Conservation (phyloP, 2,329 filamentous ascomycete species). For the Arachnomyces sp. region DNA sequence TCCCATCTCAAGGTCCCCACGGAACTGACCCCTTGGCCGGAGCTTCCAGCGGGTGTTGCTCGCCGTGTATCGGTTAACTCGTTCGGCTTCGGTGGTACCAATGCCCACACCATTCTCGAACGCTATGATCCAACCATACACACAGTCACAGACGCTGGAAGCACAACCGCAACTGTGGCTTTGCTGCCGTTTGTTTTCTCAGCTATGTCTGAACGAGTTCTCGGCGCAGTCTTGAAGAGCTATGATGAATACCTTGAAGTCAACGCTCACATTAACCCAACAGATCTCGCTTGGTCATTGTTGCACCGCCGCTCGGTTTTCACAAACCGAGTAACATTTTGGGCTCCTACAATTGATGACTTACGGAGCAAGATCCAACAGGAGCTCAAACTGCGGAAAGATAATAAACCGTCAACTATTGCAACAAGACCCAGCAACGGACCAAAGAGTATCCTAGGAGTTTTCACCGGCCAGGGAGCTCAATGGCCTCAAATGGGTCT, state of each 20-base stretch:
- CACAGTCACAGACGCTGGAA: slow-evolving; percentile 18
- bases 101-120: slow-evolving; percentile 12
- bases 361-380: slow-evolving; percentile 2
- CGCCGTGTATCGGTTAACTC: slow-evolving; percentile 8
- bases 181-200: slow-evolving; percentile 6
- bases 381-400: background rate
- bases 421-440: background rate
- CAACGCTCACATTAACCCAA: background rate
- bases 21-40: slow-evolving; percentile 14
- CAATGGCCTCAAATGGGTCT: background rate
- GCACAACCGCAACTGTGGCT: background rate
- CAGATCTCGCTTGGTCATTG: slow-evolving; percentile 2
- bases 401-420: background rate
- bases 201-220: slow-evolving; percentile 3
- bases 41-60: slow-evolving; percentile 1
- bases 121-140: slow-evolving; percentile 26
- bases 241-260: slow-evolving; percentile 1
- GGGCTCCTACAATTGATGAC: background rate
- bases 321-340: background rate
- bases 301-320: background rate
- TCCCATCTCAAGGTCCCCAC: slow-evolving; percentile 11
- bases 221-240: background rate
- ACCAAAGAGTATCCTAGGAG: background rate
- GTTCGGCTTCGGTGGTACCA: slow-evolving; percentile 14
- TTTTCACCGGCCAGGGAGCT: background rate